These are phyloP conservation scores for Haplosporangium sp. DNA, from an alignment of 371 early-diverging fungal species.

Conservation along the genomic window DNA sequence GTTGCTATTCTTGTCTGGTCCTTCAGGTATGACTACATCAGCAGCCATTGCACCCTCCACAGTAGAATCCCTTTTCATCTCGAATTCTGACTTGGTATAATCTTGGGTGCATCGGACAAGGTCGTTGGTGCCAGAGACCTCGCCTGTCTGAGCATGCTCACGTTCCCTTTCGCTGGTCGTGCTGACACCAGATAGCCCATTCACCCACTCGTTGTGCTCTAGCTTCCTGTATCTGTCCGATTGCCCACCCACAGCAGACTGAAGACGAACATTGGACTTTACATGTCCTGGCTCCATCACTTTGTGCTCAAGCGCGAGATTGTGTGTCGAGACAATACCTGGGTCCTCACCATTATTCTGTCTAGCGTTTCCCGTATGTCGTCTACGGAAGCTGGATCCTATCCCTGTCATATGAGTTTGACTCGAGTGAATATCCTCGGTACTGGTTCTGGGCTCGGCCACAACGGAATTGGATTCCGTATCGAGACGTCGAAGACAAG, in stretches of 20 bases:
- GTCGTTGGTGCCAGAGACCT: background rate
- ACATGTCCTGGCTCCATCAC: background rate
- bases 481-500: constrained; percentile 39
- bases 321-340: too few relatives aligned
- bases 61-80: background rate
- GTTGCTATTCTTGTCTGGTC: background rate
- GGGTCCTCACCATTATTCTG: too few relatives aligned
- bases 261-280: background rate
- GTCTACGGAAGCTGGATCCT: constrained; percentile 6
- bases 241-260: constrained; percentile 6
- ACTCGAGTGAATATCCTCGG: background rate
- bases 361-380: background rate
- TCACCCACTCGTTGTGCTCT: background rate
- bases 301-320: background rate
- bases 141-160: constrained; percentile 1
- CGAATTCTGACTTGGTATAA: background rate
- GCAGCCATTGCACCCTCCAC: background rate
- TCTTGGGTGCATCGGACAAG: background rate
- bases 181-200: background rate
- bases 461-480: background rate
- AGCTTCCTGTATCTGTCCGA: constrained; percentile 16
- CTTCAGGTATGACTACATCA: background rate
- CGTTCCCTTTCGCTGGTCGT: background rate
- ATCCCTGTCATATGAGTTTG: background rate
- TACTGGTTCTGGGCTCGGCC: background rate